phyloP scores from a whole-genome alignment of 2,329 filamentous ascomycete genomes.

The Diaporthe velutina region DNA sequence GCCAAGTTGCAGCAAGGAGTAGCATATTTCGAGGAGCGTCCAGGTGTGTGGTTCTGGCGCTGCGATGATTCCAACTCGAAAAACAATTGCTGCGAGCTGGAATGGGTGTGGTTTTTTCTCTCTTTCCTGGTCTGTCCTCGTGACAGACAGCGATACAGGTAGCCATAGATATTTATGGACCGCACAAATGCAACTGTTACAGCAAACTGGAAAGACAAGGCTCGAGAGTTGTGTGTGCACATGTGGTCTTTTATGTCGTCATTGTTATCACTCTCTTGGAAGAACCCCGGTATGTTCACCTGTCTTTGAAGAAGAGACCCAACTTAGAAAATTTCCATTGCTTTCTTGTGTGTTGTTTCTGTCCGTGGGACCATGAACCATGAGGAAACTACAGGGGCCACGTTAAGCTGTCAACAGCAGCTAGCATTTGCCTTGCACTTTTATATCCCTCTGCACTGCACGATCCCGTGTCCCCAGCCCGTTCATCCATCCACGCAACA shows the following conservation, averaged over 20 bases:
- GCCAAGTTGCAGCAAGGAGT: too few species aligned
- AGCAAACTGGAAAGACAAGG: slow-evolving; percentile 48
- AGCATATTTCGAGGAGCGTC: too few species aligned
- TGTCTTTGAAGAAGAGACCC: slow-evolving; percentile 40
- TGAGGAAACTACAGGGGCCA: slow-evolving; percentile 36
- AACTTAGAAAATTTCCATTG: slow-evolving; percentile 40
- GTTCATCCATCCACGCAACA: slow-evolving; percentile 17
- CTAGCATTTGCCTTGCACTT: slow-evolving; percentile 38
- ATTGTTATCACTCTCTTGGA: slow-evolving; percentile 22
- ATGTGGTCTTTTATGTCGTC: slow-evolving; percentile 18
- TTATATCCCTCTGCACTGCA: background rate
- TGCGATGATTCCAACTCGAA: too few species aligned
- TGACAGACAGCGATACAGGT: slow-evolving; percentile 52
- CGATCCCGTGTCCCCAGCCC: slow-evolving; percentile 27
- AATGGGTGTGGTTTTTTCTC: slow-evolving; percentile 42
- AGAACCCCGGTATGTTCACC: slow-evolving; percentile 31
- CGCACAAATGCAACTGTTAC: slow-evolving; percentile 58
- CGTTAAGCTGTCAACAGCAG: slow-evolving; percentile 26
- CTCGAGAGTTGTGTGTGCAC: background rate
- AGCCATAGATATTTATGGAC: slow-evolving; percentile 56
- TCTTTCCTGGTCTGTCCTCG: slow-evolving; percentile 52
- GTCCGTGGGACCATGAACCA: slow-evolving; percentile 36
- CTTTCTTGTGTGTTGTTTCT: slow-evolving; percentile 28
- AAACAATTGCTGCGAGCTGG: background rate
- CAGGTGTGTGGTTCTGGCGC: too few species aligned